phyloP scores from a whole-genome alignment of 805 yeast genomes.

The Candida germanica region DNA sequence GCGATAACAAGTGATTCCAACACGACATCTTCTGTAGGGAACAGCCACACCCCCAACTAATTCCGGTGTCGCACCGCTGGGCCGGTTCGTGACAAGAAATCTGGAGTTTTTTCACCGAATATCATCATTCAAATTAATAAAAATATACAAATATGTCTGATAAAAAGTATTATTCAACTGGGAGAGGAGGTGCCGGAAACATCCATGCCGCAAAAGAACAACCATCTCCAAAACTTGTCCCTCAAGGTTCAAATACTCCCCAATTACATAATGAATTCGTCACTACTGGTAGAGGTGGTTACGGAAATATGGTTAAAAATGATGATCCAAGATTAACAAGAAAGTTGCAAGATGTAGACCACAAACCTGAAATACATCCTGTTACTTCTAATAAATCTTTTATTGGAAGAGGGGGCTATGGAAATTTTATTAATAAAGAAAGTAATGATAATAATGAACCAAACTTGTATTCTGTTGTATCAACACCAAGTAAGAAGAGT shows the following conservation, averaged over 20 bases:
- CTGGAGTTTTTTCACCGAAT: background rate
- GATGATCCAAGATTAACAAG: conserved; percentile 57
- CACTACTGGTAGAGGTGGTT: conserved; percentile 78
- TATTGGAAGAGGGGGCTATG: conserved; percentile 67
- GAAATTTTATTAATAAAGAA: conserved; percentile 46
- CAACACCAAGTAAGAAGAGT: conserved; percentile 26
- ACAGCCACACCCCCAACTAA: too few species aligned
- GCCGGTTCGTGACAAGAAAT: background rate
- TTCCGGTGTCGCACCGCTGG: background rate
- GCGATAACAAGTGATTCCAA: too few species aligned
- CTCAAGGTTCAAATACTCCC: conserved; percentile 63
- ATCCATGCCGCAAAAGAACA: conserved; percentile 40
- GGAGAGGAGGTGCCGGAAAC: conserved; percentile 80
- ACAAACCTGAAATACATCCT: conserved; percentile 37
- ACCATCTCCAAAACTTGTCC: conserved; percentile 54
- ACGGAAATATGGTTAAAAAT: conserved; percentile 69
- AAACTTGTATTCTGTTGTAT: conserved; percentile 33
- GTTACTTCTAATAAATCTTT: conserved; percentile 45
- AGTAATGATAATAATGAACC: conserved; percentile 12
- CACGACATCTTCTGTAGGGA: too few species aligned
- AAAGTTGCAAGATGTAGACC: conserved; percentile 64
- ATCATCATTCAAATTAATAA: too few species aligned
- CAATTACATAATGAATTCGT: conserved; percentile 51
- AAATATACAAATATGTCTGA: too few species aligned
- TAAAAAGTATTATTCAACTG: conserved; percentile 55